Evolutionary conservation across 805 yeast genomes (phyloP).

Genomic region (Candida oleophila): DNA sequence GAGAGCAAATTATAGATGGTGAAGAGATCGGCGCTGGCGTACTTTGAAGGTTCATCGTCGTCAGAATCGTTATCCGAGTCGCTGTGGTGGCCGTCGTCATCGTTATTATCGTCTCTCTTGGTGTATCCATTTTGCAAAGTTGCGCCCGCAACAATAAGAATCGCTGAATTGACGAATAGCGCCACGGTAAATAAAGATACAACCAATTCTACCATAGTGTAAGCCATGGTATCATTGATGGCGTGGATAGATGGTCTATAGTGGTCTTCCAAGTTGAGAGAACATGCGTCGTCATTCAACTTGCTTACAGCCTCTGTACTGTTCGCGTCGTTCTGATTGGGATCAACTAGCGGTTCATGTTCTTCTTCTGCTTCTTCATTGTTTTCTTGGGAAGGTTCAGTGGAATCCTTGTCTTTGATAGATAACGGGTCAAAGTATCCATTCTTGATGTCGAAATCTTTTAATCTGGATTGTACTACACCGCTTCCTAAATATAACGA

Average conservation of each 20-base stretch:
- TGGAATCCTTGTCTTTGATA: neutral
- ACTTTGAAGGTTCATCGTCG: slow-evolving; percentile 37
- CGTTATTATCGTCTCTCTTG: slow-evolving; percentile 8
- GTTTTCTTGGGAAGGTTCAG: slow-evolving; percentile 2
- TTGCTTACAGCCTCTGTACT: slow-evolving; percentile 10
- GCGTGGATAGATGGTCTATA: slow-evolving; percentile 80
- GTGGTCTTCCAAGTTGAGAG: slow-evolving; percentile 35
- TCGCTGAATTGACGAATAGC: slow-evolving; percentile 87
- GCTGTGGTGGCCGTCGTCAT: slow-evolving; percentile 10
- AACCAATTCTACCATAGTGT: slow-evolving; percentile 78
- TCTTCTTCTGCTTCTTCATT: slow-evolving; percentile 7
- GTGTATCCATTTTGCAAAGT: slow-evolving; percentile 53
- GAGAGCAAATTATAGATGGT: slow-evolving; percentile 74
- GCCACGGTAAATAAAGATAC: slow-evolving; percentile 85
- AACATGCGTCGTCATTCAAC: slow-evolving; percentile 9
- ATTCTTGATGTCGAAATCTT: slow-evolving; percentile 65
- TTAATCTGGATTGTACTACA: slow-evolving; percentile 78
- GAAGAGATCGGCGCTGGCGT: slow-evolving; percentile 65
- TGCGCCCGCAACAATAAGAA: slow-evolving; percentile 88
- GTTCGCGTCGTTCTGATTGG: slow-evolving; percentile 3
- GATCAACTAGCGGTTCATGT: too few relatives aligned
- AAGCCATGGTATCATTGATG: slow-evolving; percentile 73
- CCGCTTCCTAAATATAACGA: slow-evolving; percentile 83
- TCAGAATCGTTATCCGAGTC: slow-evolving; percentile 19
- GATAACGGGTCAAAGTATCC: slow-evolving; percentile 52